These are phyloP conservation scores for Globisporangium mamillatum DNA, from an alignment of 352 stramenopile species.

Conservation along the genomic window DNA sequence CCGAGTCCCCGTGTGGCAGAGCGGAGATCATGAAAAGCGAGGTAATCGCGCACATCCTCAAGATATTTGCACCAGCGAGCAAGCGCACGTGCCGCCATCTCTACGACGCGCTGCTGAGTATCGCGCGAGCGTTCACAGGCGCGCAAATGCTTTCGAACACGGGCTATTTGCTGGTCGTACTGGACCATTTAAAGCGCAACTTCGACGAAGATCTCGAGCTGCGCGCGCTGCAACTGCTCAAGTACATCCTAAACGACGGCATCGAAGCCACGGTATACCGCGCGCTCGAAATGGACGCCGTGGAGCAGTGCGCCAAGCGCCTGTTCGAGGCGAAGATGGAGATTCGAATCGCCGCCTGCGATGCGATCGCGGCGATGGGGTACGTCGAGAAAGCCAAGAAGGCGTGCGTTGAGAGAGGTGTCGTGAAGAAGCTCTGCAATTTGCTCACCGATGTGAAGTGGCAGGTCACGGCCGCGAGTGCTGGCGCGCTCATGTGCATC, in stretches of 20 bases:
- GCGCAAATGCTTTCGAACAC: constrained; percentile 43
- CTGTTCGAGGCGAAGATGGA: constrained; percentile 37
- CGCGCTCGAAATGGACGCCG: constrained; percentile 49
- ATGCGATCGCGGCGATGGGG: constrained; percentile 48
- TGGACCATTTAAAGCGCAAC: constrained; percentile 48
- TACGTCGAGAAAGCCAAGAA: constrained; percentile 62
- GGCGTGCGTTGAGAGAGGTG: constrained; percentile 46
- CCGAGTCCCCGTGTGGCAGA: constrained; percentile 38
- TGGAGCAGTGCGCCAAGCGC: constrained; percentile 43
- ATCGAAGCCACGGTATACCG: constrained; percentile 40
- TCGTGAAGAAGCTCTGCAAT: constrained; percentile 54
- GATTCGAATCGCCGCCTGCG: constrained; percentile 48
- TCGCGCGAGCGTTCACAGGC: constrained; percentile 42
- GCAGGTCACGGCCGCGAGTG: constrained; percentile 47
- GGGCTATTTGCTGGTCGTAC: constrained; percentile 48
- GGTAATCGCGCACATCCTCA: constrained; percentile 33
- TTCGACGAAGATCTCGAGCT: constrained; percentile 33
- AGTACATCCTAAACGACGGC: constrained; percentile 67
- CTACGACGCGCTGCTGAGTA: constrained; percentile 48
- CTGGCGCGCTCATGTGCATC: constrained; percentile 65
- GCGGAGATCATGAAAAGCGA: constrained; percentile 40
- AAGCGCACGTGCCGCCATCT: constrained; percentile 34
- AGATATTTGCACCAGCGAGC: constrained; percentile 37
- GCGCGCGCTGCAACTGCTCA: constrained; percentile 55
- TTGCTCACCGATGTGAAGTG: constrained; percentile 55